Evolutionary conservation across 192 early-diverging fungal species (phyloP), one percentile per base, ranked within the genome.

Genomic region (Haplosporangium gracile): DNA sequence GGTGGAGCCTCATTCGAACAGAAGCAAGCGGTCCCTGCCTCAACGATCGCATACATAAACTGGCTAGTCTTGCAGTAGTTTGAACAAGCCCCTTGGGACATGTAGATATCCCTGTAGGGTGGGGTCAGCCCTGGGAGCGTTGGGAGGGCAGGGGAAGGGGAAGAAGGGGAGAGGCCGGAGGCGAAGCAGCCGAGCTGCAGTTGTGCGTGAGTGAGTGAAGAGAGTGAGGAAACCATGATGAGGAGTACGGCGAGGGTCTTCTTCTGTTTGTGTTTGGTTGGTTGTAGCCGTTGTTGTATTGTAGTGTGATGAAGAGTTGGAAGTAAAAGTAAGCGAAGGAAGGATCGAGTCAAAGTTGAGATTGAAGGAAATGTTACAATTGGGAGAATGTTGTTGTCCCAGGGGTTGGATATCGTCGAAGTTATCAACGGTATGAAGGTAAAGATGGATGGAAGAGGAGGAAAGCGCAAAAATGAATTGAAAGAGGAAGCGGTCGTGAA

Each of bases 71-170:
- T 69, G 43, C 82, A 84, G n/a, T 78, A 75, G 11, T 73, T 72
- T 38, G n/a, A 60, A 49, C 82, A 84, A 2, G 53, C 36, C 8
- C 77, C 82, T 24, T 79, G 77, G 9, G 82, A 79, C 82, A 84
- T 84, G 68, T 79, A 84, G 47, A 84, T 79, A 16, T 84, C 82
- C 11, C 40, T 22, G 47, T 34, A 47, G 0, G 77, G 51, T 9
- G 82, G 51, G 15, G 82, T 70, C 0, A 69, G 45, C 0, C 45
- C 57, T 45, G 79, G 42, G 22, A 72, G 34, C 11, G 29, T 16
- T 65, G 45, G 10, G 53, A 38, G 34, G 1, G 13, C 39, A 2
- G 45, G 5, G 8, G 51, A 18, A 22, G 45, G 5, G 51, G 45
- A 39, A 2, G 34, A 10, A 15, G 15, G 7, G 8, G 29, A 36